A percentile compares a stretch with the other conserved stretches of the same genome.
Evolutionary conservation across 345 rosid species (phyloP).

Genomic region (Moricandia arvensis): DNA sequence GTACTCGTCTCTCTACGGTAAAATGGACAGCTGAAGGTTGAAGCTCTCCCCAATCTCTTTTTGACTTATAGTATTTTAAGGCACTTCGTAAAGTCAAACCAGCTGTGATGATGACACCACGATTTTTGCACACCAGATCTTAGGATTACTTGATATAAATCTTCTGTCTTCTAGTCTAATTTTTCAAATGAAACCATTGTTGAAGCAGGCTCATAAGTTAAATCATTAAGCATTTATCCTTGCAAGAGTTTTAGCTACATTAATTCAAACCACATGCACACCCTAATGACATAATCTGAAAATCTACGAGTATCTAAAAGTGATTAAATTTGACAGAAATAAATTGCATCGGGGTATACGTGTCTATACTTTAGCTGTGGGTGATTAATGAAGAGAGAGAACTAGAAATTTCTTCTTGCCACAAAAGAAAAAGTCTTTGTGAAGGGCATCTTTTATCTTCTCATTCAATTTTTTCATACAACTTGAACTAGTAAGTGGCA

Average conservation of each 20-base stretch:
- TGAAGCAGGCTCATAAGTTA: not conserved
- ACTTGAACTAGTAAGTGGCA: not conserved
- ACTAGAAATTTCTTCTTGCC: no score
- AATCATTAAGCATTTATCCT: not conserved
- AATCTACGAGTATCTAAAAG: no score
- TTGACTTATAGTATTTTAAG: conserved; percentile 5
- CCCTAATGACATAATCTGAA: not conserved
- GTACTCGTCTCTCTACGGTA: not conserved
- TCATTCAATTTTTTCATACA: no score
- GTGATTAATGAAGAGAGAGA: no score
- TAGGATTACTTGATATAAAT: not conserved
- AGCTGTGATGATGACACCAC: conserved; percentile 4
- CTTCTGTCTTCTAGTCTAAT: not conserved
- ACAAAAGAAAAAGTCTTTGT: no score
- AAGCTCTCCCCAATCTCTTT: not conserved
- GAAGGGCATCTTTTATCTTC: no score
- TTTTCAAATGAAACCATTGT: not conserved
- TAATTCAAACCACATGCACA: not conserved
- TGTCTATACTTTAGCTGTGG: no score
- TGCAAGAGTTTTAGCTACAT: not conserved
- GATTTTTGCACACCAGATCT: not conserved
- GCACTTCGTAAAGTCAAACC: not conserved
- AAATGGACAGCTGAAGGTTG: conserved; percentile 13
- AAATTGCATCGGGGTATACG: no score
- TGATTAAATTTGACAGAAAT: no score